These are phyloP conservation scores for Dichomitus squalens DNA, from an alignment of 1,284 basidiomycete genomes.

Conservation along the genomic window DNA sequence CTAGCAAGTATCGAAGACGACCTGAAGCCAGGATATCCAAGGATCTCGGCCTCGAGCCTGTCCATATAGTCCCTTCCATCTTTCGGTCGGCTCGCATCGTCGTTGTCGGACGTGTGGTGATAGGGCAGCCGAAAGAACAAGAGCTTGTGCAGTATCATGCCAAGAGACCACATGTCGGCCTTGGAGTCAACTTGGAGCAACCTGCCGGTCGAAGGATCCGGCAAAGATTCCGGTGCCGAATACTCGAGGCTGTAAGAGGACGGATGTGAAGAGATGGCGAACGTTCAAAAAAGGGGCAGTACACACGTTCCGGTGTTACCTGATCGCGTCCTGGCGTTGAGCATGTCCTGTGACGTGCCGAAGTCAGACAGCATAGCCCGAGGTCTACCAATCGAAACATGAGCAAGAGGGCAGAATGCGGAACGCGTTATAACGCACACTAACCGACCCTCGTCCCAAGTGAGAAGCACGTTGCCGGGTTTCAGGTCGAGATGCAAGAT, in stretches of 20 bases:
- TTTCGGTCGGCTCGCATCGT: conserved; percentile 43
- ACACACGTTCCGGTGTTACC: conserved; percentile 94
- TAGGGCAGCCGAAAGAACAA: conserved; percentile 88
- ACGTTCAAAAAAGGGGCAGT: conserved; percentile 10
- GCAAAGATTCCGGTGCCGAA: conserved; percentile 85
- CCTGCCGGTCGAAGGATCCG: conserved; percentile 64
- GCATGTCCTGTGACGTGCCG: conserved; percentile 90
- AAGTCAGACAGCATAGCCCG: conserved; percentile 93
- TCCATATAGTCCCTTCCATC: conserved; percentile 64
- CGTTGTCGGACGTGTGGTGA: conserved; percentile 59
- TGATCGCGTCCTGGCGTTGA: conserved; percentile 69
- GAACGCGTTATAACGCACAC: conserved; percentile 50
- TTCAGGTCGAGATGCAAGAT: conserved; percentile 93
- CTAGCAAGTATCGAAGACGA: conserved; percentile 50
- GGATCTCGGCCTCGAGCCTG: conserved; percentile 74
- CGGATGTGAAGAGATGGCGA: not conserved
- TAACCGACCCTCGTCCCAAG: conserved; percentile 88
- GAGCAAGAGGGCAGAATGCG: not conserved
- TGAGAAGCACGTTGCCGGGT: conserved; percentile 90
- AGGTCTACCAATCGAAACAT: conserved; percentile 46
- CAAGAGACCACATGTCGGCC: conserved; percentile 87
- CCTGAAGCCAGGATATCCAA: conserved; percentile 76
- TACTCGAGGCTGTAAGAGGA: conserved; percentile 64
- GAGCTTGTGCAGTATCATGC: conserved; percentile 91
- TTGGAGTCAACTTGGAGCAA: conserved; percentile 82